Evolutionary conservation across 257 asterid species (phyloP), one percentile per base, ranked within the genome.

Genomic region (Pogostemon cablin): DNA sequence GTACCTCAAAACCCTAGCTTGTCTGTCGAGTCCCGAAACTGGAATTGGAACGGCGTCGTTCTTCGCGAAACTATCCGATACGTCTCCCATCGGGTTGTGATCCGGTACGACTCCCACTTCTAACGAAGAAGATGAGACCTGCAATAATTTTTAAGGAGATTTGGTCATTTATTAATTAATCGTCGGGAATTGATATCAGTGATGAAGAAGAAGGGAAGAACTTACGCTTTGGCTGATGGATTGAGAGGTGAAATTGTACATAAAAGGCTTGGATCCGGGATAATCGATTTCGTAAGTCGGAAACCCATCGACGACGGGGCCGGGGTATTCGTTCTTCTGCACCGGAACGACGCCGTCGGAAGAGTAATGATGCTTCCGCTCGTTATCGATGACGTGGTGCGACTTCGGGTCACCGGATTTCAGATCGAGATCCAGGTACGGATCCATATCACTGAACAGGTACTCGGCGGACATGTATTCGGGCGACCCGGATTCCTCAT

Each of bases 151-250:
- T 3, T 4, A 9, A 8, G 2, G 0, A 6, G 2, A 17, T 0
- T 15, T 47, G 6, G 57, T 35, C 12, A 6, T 32, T n/a, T 8
- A 25, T 1, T 25, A 5, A 38, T 68, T 20, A 25, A 2, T 48
- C 2, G 47, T 12, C 3, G 2, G 4, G 5, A n/a, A 11, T 65
- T 34, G 2, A 17, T 11, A 41, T 6, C 11, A 68, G 5, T 60
- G 12, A 32, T 32, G 25, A 37, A 6, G 56, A 4, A 50, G 59
- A 41, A 46, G 7, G n/a, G 38, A 20, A 10, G 32, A 62, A 73
- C 91, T 0, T 90, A 88, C 96, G 49, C 91, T 86, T 76, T 90
- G 96, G 83, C 91, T 90, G 43, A 90, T 83, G 78, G 95, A 83
- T 72, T 90, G 97, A 7, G 93, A 76, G 35, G 80, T 77, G 86